Evolutionary conservation across 2,329 filamentous ascomycete genomes (phyloP), one percentile per base, ranked within the genome.

Genomic region (Mycosphaerelloides madeirae): DNA sequence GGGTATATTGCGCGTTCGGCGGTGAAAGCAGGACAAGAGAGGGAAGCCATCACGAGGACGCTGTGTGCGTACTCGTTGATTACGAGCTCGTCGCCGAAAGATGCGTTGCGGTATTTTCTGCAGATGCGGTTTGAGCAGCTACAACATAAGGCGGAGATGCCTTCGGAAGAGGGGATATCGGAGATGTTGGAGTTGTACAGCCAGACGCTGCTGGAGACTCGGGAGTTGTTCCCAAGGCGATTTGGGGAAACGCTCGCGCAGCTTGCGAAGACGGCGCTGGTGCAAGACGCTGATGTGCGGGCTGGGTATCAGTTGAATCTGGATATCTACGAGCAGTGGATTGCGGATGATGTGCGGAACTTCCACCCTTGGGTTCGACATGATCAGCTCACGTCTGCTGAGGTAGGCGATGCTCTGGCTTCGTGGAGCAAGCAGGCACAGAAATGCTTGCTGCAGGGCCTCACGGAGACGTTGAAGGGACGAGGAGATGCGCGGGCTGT

Each of bases 321-420:
- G 19, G 88, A 95, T 59, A 69, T 93, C 8, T 81, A 87, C 58
- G 80, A 83, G 52, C 76, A 77, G 15, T 95, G 89, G 85, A 85
- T 93, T 50, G 78, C 85, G 14, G 81, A 89, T 6, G 87, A 94
- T 48, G 85, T 95, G 32, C 80, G 79, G 36, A 85, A 84, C 53
- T 96, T 94, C 61, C 91, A 83, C 1, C 90, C 90, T 0, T 95
- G 88, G 69, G 85, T 94, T 29, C 81, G 86, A 22, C 83, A 94
- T 56, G 87, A 90, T 53, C 85, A 93, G 53, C 56, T 75, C 4
- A 60, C 68, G 18, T 50, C 61, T 22, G 44, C 62, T 2, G 69
- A 73, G 14, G 69, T 62, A 1, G 37, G 65, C 5, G 66, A 70
- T 44, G 66, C 59, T 15, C 58, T 71, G 39, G 49, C 77, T 13